Base-by-base conservation (phyloP, 371 early-diverging fungal species). In the Chytridium lagenaria region DNA sequence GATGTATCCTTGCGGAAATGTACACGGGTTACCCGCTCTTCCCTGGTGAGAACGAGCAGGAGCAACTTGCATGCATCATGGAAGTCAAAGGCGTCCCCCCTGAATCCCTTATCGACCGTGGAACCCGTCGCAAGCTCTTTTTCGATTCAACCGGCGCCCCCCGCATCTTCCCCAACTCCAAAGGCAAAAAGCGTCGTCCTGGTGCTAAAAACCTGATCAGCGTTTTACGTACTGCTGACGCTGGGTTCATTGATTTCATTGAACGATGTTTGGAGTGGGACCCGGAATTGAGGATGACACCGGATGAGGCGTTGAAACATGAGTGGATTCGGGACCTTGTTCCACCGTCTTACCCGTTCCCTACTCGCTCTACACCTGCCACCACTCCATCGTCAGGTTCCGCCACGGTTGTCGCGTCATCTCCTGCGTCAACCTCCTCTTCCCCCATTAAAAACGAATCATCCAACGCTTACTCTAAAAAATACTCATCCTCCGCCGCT, bases 1-100 rank as follows among this genome's bases (percentile, higher is more conserved):
- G 99, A 2, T 99, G 99, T 79, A 99, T 99, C 52, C 87, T 99
- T 3, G 96, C 93, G 5, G 99, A 99, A 78, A 87, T 99, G 38
- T 77, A 75, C 65, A 80, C 79, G 55, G 91, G 91, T 19, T 90
- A 93, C 70, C 99, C 98, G 36, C 79, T 98, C 30, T 98, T 99
- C 79, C 98, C 98, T 7, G 98, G 98, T 12, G 96, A 96, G 78
- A 94, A 95, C 77, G 98, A 99, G 79, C 91, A 91, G 69, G 97
- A 99, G 75, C 97, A 98, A 80, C 80, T 97, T 49, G 85, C 90
- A 12, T 94, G 95, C 83, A 95, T 98, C 59, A 94, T 97, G 92
- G 97, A 98, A 80, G 82, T 95, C 33, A 84, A 92, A 67, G 97
- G 1, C 33, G 82, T 92, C 10, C 99, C 99, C 12, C 89, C 88